Evolutionary conservation across 306 rosid species (phyloP), one percentile per base, ranked within the genome.

Genomic region (Lablab purpureus): DNA sequence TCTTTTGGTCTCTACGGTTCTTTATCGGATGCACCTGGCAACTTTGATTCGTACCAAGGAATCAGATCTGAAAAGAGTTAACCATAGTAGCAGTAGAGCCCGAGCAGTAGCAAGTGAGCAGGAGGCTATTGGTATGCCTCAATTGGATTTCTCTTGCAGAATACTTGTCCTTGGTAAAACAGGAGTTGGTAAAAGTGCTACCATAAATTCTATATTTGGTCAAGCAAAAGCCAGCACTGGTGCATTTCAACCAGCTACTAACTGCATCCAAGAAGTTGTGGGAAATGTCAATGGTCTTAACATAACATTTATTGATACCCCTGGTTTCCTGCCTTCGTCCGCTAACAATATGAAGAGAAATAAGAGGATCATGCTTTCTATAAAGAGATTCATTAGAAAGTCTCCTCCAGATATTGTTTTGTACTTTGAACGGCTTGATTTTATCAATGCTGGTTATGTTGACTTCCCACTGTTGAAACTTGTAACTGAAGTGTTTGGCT

Each of bases 181-280:
- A 30, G 99, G 99, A 79, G 99, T 96, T 62, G 99, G 99, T 23
- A 96, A 96, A 87, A 93, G 99, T 90, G 99, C 99, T 68, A 96
- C 99, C 6, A 91, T 96, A 81, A 96, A 96, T 80, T 93, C 99
- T 54, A 78, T 96, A 74, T 89, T 93, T 79, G 98, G 87, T 82
- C 93, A 93, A 87, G 82, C 66, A 28, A 96, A 90, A 90, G 75
- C 94, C 9, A 74, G 14, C 13, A 96, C 99, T 22, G 88, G 91
- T 87, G 94, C 99, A 74, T 96, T 93, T 87, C 96, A 25, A 82
- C 99, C 98, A 50, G 99, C 96, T 71, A 96, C 99, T 67, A 87
- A 85, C 75, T 59, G 77, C 74, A 89, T 96, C 80, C 93, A 58
- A 65, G 98, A 96, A 86, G 85, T 93, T 85, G 91, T 80, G 54